Evolutionary conservation across 1,284 basidiomycete species (phyloP).

Genomic region (Sporisorium reilianum): DNA sequence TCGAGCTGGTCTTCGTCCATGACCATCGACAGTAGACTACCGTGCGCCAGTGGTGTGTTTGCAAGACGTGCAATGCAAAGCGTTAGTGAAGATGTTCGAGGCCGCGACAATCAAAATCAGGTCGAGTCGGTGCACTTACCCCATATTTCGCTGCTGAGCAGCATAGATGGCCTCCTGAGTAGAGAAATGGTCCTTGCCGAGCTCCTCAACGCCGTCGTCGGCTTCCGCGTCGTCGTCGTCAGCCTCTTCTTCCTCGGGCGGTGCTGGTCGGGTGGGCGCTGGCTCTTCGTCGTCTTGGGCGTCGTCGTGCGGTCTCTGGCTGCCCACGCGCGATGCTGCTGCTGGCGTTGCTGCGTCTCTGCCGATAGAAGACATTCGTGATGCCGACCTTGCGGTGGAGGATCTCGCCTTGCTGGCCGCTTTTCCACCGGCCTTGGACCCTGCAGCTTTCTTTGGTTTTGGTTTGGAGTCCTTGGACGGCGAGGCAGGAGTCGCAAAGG

Average conservation of each 20-base stretch:
- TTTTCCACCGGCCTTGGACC: constrained; percentile 22
- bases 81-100: background rate
- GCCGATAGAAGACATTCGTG: constrained; percentile 41
- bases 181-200: constrained; percentile 59
- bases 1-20: constrained; percentile 86
- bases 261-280: constrained; percentile 3
- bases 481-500: constrained; percentile 30
- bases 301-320: constrained; percentile 28
- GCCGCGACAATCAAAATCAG: too few relatives aligned
- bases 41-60: background rate
- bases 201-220: constrained; percentile 64
- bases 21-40: constrained; percentile 81
- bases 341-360: constrained; percentile 36
- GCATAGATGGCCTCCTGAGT: constrained; percentile 67
- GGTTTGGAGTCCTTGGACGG: constrained; percentile 20
- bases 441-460: constrained; percentile 26
- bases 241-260: constrained; percentile 40
- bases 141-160: constrained; percentile 69
- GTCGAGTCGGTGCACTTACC: constrained; percentile 11
- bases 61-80: background rate
- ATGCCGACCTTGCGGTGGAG: constrained; percentile 33
- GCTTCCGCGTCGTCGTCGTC: constrained; percentile 61
- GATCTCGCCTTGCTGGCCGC: constrained; percentile 28
- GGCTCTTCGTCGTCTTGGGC: constrained; percentile 36
- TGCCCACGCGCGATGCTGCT: constrained; percentile 21